phyloP scores from a whole-genome alignment of 2,329 filamentous ascomycete species.

The Alternaria triticimaculans region DNA sequence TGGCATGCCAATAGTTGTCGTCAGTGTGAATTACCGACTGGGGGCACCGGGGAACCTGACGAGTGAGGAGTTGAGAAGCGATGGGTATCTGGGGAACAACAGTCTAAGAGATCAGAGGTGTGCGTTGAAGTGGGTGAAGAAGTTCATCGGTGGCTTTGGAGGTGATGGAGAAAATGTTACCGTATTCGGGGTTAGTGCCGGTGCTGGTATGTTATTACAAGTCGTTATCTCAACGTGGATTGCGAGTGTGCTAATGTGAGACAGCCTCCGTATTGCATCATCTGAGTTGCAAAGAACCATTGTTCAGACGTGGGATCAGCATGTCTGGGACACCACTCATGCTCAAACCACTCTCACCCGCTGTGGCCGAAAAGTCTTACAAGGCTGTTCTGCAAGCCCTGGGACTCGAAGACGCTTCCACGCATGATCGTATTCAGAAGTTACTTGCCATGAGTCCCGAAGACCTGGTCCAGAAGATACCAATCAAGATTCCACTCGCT shows the following conservation, averaged over 20 bases:
- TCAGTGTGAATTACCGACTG: conserved; percentile 43
- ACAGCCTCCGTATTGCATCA: conserved; percentile 26
- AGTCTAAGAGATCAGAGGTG: conserved; percentile 39
- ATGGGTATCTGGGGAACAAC: conserved; percentile 42
- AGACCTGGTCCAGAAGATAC: conserved; percentile 48
- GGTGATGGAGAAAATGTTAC: conserved; percentile 45
- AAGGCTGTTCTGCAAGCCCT: conserved; percentile 46
- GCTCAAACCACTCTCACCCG: conserved; percentile 44
- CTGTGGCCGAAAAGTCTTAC: conserved; percentile 51
- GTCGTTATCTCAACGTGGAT: not conserved
- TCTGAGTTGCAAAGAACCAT: conserved; percentile 22
- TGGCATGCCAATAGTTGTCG: conserved; percentile 51
- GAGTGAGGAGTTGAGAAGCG: conserved; percentile 53
- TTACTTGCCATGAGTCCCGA: conserved; percentile 48
- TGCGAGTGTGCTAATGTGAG: conserved; percentile 1
- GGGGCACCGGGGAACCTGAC: conserved; percentile 44
- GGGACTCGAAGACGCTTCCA: conserved; percentile 42
- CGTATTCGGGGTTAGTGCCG: conserved; percentile 55
- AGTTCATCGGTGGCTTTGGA: conserved; percentile 43
- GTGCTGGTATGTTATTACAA: conserved; percentile 46
- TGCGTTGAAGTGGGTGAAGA: conserved; percentile 45
- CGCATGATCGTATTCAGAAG: conserved; percentile 48
- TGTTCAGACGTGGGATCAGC: conserved; percentile 31
- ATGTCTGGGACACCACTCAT: conserved; percentile 47
- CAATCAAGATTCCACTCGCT: conserved; percentile 41